phyloP scores from a whole-genome alignment of 495 filamentous ascomycete species.

The Recurvomyces mirabilis region DNA sequence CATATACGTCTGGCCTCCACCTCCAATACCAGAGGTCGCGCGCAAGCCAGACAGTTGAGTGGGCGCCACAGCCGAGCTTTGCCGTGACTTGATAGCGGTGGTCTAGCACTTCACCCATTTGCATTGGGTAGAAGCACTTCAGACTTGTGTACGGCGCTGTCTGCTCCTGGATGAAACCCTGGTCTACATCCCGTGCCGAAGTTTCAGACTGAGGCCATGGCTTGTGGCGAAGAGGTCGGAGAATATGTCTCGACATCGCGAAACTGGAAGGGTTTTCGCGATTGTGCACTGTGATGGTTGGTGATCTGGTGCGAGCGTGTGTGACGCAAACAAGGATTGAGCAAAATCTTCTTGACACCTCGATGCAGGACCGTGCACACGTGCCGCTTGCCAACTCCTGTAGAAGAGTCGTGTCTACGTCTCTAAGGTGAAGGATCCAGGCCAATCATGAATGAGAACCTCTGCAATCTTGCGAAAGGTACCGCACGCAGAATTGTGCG shows the following conservation, averaged over 20 bases:
- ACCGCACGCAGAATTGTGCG: too few relatives aligned
- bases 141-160: slow-evolving; percentile 25
- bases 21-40: slow-evolving; percentile 19
- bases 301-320: too few relatives aligned
- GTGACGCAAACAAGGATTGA: too few relatives aligned
- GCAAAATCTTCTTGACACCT: too few relatives aligned
- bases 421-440: too few relatives aligned
- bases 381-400: too few relatives aligned
- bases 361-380: too few relatives aligned
- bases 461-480: too few relatives aligned
- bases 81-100: slow-evolving; percentile 31
- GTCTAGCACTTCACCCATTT: slow-evolving; percentile 34
- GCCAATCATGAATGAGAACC: too few relatives aligned
- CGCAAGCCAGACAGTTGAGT: slow-evolving; percentile 37
- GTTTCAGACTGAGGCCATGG: slow-evolving; percentile 3
- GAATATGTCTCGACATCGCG: neutral
- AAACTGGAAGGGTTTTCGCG: too few relatives aligned
- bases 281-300: too few relatives aligned
- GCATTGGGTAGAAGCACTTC: slow-evolving; percentile 35
- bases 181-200: neutral
- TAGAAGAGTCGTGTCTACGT: too few relatives aligned
- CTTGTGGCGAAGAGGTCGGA: neutral
- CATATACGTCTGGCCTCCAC: slow-evolving; percentile 1
- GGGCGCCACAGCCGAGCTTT: slow-evolving; percentile 37
- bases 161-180: slow-evolving; percentile 18